Evolutionary conservation across 208 protist genomes (phyloP).

Genomic region (Acanthamoeba quina): DNA sequence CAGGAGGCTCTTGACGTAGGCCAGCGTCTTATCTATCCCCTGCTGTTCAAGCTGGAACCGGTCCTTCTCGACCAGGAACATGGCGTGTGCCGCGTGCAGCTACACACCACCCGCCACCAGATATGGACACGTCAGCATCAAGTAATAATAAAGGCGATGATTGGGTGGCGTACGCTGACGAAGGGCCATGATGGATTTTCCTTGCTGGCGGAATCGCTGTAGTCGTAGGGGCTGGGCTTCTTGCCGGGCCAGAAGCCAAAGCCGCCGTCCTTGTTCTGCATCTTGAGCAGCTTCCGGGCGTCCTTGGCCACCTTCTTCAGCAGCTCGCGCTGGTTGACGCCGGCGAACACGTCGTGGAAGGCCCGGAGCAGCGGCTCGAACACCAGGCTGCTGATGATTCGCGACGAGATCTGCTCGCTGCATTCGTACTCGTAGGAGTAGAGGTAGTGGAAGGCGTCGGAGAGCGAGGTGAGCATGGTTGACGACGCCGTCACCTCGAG

Average conservation of each 20-base stretch:
- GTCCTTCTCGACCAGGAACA: not conserved
- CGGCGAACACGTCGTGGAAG: not conserved
- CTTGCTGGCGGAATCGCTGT: not conserved
- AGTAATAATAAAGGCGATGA: not conserved
- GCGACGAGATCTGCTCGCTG: conserved; percentile 20
- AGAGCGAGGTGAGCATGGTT: conserved; percentile 54
- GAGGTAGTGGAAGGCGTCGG: conserved; percentile 76
- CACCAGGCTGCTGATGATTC: not conserved
- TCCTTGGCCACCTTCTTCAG: not conserved
- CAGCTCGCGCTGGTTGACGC: not conserved
- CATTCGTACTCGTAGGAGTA: conserved; percentile 67
- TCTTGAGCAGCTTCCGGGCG: not conserved
- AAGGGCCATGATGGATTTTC: conserved; percentile 20
- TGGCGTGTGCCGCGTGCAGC: conserved; percentile 43
- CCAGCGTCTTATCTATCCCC: not conserved
- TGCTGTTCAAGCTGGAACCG: not conserved
- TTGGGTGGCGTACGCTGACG: not conserved
- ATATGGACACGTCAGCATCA: not conserved
- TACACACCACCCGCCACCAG: not conserved
- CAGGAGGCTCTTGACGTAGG: conserved; percentile 13
- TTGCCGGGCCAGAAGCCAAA: conserved; percentile 39
- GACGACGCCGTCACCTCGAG: conserved; percentile 40
- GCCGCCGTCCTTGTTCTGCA: conserved; percentile 58
- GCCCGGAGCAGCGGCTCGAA: not conserved
- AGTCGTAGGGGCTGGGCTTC: not conserved